A percentile compares a stretch with the other conserved stretches of the same genome.
Evolutionary conservation across 2,329 filamentous ascomycete species (phyloP).

Genomic region (Tolypocladium inflatum): DNA sequence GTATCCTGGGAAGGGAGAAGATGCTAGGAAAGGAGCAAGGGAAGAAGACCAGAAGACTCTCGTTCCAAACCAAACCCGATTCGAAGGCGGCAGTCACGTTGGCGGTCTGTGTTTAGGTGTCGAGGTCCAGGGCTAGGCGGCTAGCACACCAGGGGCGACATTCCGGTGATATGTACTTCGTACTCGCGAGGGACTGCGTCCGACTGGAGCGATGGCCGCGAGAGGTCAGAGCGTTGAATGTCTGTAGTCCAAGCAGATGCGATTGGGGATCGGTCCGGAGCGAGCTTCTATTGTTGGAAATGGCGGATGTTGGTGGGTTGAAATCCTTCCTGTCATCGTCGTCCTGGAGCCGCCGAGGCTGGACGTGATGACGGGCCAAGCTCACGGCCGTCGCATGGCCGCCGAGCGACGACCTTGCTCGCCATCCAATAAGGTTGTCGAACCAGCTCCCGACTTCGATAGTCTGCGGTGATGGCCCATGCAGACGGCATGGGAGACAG

Average conservation of each 20-base stretch:
- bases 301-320: background rate
- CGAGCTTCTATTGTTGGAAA: background rate
- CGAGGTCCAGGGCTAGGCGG: background rate
- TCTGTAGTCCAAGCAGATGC: background rate
- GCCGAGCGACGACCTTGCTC: background rate
- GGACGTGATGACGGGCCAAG: background rate
- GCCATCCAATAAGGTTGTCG: background rate
- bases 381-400: background rate
- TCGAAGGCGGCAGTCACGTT: background rate
- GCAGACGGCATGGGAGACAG: background rate
- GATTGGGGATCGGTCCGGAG: background rate
- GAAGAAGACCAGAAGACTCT: background rate
- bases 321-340: background rate
- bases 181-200: background rate
- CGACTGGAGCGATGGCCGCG: too few relatives aligned
- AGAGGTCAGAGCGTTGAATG: background rate
- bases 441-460: background rate
- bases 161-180: too few relatives aligned
- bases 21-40: background rate
- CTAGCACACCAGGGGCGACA: background rate
- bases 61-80: background rate
- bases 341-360: slow-evolving; percentile 5
- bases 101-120: background rate
- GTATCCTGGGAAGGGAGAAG: background rate
- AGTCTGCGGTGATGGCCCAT: background rate